Conservation (phyloP, 2,329 filamentous ascomycete genomes). For the Teratosphaeriaceae sp. region DNA sequence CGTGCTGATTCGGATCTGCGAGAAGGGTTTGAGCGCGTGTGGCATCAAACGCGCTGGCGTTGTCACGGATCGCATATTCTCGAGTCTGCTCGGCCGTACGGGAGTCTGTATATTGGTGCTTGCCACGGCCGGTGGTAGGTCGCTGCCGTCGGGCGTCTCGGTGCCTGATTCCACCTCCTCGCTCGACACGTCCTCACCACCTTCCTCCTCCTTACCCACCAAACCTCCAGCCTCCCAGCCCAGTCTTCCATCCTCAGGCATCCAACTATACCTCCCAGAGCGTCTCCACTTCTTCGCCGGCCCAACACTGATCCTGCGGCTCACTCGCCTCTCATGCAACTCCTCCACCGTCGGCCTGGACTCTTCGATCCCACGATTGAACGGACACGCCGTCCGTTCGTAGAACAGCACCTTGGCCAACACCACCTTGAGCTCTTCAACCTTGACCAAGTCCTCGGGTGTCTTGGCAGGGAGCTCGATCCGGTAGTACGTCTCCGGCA, state of each 20-base stretch:
- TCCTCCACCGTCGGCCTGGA: conserved; percentile 63
- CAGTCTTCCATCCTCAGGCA: conserved; percentile 40
- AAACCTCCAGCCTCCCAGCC: conserved; percentile 9
- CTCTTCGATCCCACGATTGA: conserved; percentile 68
- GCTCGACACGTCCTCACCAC: conserved; percentile 4
- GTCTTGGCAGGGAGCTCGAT: conserved; percentile 71
- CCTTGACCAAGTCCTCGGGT: conserved; percentile 56
- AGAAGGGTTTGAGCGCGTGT: no score
- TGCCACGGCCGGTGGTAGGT: no score
- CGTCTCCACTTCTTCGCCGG: conserved; percentile 47
- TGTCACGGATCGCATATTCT: conserved; percentile 3
- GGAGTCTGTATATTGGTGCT: not conserved
- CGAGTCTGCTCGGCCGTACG: not conserved
- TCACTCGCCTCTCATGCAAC: conserved; percentile 55
- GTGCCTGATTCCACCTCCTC: no score
- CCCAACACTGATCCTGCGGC: conserved; percentile 56
- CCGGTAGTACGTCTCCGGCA: conserved; percentile 79
- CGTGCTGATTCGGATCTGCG: conserved; percentile 15
- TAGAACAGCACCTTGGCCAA: conserved; percentile 71
- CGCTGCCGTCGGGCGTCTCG: no score
- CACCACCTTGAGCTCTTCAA: conserved; percentile 61
- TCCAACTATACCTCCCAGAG: conserved; percentile 39
- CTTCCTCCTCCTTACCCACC: conserved; percentile 4
- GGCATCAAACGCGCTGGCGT: conserved; percentile 15
- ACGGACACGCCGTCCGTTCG: conserved; percentile 83